Conservation (phyloP, 2,329 filamentous ascomycete species). For the Stagonosporopsis rhizophila region DNA sequence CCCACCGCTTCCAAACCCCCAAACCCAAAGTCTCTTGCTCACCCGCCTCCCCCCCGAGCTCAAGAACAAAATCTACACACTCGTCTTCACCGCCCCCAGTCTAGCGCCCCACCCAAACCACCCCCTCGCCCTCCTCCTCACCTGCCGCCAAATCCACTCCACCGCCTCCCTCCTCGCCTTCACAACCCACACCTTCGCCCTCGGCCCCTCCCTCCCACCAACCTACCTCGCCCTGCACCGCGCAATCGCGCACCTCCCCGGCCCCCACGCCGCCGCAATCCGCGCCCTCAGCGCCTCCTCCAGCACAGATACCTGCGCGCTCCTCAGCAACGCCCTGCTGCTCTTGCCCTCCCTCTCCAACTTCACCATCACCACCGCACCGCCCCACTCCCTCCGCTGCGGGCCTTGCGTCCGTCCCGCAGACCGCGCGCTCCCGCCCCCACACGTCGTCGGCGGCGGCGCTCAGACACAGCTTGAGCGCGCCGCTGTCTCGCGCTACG, state of each 20-base stretch:
- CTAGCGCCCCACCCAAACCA: background rate
- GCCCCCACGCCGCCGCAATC: background rate
- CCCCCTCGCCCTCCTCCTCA: slow-evolving; percentile 18
- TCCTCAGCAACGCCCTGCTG: slow-evolving; percentile 11
- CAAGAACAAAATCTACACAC: slow-evolving; percentile 17
- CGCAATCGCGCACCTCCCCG: background rate
- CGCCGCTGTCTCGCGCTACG: too few relatives aligned
- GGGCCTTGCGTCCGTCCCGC: too few relatives aligned
- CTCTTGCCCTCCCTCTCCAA: slow-evolving; percentile 4
- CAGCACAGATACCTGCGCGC: background rate
- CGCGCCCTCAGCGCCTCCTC: background rate
- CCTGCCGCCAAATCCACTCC: slow-evolving; percentile 13
- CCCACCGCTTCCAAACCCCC: background rate
- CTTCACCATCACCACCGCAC: slow-evolving; percentile 1
- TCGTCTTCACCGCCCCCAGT: slow-evolving; percentile 5
- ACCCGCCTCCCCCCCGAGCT: slow-evolving; percentile 15
- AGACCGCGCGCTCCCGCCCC: too few relatives aligned
- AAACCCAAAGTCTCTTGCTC: slow-evolving; percentile 12
- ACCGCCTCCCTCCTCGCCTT: slow-evolving; percentile 20
- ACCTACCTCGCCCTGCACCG: background rate
- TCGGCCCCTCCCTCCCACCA: background rate
- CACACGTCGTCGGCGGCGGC: too few relatives aligned
- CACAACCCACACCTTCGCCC: slow-evolving; percentile 6
- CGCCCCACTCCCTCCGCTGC: too few relatives aligned
- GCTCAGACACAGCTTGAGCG: too few relatives aligned